Evolutionary conservation across 2,329 filamentous ascomycete genomes (phyloP).

Genomic region (Aureobasidium sp.): DNA sequence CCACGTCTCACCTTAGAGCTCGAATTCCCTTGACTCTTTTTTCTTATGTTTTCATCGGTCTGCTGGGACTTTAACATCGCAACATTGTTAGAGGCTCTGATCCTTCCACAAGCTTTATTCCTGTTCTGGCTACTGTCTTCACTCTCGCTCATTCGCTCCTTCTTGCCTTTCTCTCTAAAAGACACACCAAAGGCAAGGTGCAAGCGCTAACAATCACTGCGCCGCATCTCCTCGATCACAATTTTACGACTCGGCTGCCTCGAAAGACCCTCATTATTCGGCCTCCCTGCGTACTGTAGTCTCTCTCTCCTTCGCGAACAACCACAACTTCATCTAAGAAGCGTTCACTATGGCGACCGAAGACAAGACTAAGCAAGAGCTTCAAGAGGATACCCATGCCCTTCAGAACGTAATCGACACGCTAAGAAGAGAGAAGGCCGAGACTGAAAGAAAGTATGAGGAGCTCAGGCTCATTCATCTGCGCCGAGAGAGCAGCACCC

Average conservation of each 20-base stretch:
- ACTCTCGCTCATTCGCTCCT: background rate
- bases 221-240: background rate
- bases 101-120: background rate
- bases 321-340: background rate
- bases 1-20: no score
- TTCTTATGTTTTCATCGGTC: background rate
- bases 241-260: background rate
- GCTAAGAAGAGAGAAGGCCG: background rate
- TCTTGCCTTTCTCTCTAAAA: background rate
- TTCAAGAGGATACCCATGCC: no score
- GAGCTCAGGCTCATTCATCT: background rate
- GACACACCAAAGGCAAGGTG: background rate
- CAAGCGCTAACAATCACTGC: background rate
- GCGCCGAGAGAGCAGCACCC: background rate
- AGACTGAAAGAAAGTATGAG: background rate
- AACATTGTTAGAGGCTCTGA: background rate
- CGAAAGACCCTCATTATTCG: background rate
- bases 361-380: background rate
- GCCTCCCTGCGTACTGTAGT: background rate
- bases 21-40: background rate
- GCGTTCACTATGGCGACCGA: background rate
- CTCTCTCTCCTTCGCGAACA: background rate
- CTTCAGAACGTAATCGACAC: background rate
- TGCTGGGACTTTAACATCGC: background rate
- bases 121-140: background rate